phyloP scores from a whole-genome alignment of 164 flowering plant species.

The Paratinospora sagittata region DNA sequence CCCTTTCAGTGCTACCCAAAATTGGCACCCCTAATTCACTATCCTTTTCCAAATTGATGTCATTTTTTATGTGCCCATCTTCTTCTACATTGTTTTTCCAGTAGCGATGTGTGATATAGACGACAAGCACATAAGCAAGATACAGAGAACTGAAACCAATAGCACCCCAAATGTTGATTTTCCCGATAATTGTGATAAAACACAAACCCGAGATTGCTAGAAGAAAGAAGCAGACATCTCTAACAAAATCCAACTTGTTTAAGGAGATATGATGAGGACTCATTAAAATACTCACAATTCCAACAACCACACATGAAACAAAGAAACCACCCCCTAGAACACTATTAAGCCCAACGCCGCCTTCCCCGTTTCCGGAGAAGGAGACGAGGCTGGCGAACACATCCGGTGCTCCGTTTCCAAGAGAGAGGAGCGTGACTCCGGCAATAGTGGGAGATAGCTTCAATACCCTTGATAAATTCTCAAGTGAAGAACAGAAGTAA shows the following conservation, averaged over 20 bases:
- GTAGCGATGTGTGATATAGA: constrained; percentile 29
- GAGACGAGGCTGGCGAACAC: constrained; percentile 68
- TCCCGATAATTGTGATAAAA: constrained; percentile 36
- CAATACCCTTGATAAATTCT: constrained; percentile 42
- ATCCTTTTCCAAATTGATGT: neutral
- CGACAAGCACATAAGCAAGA: constrained; percentile 44
- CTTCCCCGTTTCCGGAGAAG: constrained; percentile 37
- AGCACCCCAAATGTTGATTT: constrained; percentile 50
- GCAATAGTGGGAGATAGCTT: constrained; percentile 65
- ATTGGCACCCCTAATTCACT: constrained; percentile 26
- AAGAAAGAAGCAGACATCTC: constrained; percentile 57
- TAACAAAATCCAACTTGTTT: constrained; percentile 37
- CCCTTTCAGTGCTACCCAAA: constrained; percentile 14
- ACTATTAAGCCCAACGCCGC: constrained; percentile 57
- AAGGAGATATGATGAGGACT: constrained; percentile 22
- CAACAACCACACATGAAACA: constrained; percentile 62
- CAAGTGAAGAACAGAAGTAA: constrained; percentile 70
- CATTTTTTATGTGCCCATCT: constrained; percentile 4
- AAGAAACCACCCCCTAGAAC: constrained; percentile 70
- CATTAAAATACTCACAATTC: constrained; percentile 40
- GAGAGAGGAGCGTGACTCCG: constrained; percentile 74
- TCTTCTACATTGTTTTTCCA: constrained; percentile 15
- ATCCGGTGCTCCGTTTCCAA: constrained; percentile 87
- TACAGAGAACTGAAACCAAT: constrained; percentile 43
- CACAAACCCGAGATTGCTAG: constrained; percentile 31